A percentile compares a stretch with the other conserved stretches of the same genome.
phyloP scores from a whole-genome alignment of 495 filamentous ascomycete genomes.

The Neurospora pannonica region DNA sequence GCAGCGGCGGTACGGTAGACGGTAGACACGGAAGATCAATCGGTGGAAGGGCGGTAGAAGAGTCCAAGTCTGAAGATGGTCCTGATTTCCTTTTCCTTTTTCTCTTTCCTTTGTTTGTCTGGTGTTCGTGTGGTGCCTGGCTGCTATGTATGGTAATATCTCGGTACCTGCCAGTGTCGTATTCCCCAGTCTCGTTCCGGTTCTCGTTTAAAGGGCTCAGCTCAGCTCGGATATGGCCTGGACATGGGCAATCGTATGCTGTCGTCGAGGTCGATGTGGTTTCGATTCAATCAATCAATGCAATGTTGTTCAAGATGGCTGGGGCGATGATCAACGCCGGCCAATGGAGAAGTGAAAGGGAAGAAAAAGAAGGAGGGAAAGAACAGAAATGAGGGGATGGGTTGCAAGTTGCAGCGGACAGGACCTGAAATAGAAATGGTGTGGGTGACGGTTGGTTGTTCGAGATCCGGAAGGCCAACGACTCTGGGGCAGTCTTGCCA shows the following conservation, averaged over 20 bases:
- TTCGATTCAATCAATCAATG: background rate
- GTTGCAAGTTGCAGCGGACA: background rate
- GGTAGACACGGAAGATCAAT: background rate
- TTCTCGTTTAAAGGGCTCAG: background rate
- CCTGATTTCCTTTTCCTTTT: background rate
- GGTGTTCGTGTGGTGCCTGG: background rate
- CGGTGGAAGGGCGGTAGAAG: background rate
- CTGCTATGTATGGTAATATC: background rate
- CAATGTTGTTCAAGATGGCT: constrained; percentile 3
- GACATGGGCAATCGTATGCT: background rate
- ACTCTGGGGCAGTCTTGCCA: background rate
- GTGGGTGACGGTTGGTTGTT: background rate
- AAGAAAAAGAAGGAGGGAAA: constrained; percentile 11
- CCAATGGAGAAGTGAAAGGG: constrained; percentile 18
- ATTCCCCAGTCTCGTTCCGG: background rate
- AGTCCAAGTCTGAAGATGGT: background rate
- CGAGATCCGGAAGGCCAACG: background rate
- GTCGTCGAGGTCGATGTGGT: constrained; percentile 7
- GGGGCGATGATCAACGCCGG: constrained; percentile 2
- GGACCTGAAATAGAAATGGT: background rate
- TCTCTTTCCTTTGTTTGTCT: background rate
- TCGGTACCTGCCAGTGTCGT: background rate
- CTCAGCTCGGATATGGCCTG: background rate
- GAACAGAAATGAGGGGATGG: constrained; percentile 15
- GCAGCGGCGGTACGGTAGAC: background rate